A percentile compares a stretch with the other conserved stretches of the same genome.
These are phyloP conservation scores for Uncinocarpus reesii DNA, from an alignment of 2,329 filamentous ascomycete species.

Conservation along the genomic window DNA sequence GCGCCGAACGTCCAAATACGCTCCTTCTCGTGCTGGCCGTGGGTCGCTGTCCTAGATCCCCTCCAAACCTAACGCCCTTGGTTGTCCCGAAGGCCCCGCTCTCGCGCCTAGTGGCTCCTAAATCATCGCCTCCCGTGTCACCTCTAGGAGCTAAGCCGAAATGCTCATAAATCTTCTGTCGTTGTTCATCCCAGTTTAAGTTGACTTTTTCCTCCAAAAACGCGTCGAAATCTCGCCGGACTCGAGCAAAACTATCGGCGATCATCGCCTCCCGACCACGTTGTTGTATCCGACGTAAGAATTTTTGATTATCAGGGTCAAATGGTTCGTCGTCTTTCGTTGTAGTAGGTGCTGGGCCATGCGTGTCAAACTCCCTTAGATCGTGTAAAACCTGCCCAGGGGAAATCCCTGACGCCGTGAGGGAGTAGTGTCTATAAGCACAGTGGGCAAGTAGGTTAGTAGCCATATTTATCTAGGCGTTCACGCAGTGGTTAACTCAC, in stretches of 20 bases:
- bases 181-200: constrained; percentile 90
- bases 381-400: constrained; percentile 77
- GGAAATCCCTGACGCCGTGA: constrained; percentile 87
- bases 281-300: constrained; percentile 74
- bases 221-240: constrained; percentile 80
- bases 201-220: constrained; percentile 92
- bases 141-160: constrained; percentile 64
- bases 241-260: constrained; percentile 77
- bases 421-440: constrained; percentile 65
- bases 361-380: constrained; percentile 66
- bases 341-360: constrained; percentile 43
- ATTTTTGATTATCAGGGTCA: constrained; percentile 54
- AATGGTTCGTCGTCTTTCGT: constrained; percentile 31
- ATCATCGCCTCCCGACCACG: constrained; percentile 89
- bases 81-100: constrained; percentile 45
- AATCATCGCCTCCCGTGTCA: constrained; percentile 33
- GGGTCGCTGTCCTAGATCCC: constrained; percentile 36
- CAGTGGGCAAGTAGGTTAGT: background rate
- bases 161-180: constrained; percentile 87
- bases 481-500: constrained; percentile 29
- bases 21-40: constrained; percentile 40
- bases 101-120: constrained; percentile 28
- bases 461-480: background rate
- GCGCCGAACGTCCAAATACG: constrained; percentile 57
- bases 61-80: constrained; percentile 24